A percentile compares a stretch with the other conserved stretches of the same genome.
Evolutionary conservation across 23 red algal species (phyloP).

Genomic region (Pyropia yezoensis): DNA sequence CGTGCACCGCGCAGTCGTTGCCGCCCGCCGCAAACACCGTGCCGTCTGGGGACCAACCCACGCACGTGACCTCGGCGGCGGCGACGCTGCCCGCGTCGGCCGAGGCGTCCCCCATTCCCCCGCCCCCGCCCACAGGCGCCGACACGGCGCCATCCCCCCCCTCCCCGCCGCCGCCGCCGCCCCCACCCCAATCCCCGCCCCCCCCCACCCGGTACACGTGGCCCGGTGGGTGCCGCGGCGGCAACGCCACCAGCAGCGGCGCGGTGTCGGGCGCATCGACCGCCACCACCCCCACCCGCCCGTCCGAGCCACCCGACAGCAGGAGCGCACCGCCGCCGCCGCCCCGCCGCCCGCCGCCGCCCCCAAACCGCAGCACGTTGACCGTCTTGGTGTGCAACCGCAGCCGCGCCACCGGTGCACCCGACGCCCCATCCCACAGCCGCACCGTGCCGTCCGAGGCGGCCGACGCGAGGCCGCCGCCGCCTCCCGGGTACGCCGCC

Average conservation of each 20-base stretch:
- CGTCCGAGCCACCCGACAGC: constrained; percentile 64
- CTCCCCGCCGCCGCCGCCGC: background rate
- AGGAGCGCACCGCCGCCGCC: constrained; percentile 46
- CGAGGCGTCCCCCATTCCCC: constrained; percentile 8
- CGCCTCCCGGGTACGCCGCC: constrained; percentile 32
- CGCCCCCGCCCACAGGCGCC: background rate
- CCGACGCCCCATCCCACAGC: constrained; percentile 51
- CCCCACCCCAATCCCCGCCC: background rate
- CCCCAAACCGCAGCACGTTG: constrained; percentile 46
- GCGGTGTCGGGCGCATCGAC: background rate
- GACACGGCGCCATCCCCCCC: background rate
- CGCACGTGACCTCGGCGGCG: constrained; percentile 42
- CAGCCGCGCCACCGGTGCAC: constrained; percentile 38
- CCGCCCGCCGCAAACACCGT: constrained; percentile 61
- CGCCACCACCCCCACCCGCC: constrained; percentile 30
- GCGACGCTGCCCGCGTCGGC: constrained; percentile 3
- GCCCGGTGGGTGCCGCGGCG: constrained; percentile 19
- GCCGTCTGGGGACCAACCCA: constrained; percentile 61
- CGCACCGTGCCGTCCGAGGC: constrained; percentile 53
- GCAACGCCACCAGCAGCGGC: constrained; percentile 4
- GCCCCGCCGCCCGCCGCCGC: constrained; percentile 23
- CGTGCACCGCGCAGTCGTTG: constrained; percentile 52
- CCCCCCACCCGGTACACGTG: background rate
- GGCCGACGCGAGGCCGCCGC: constrained; percentile 43
- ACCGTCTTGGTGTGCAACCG: constrained; percentile 36